Evolutionary conservation across 73 alveolate genomes (phyloP).

Genomic region (Paramecium bursaria): DNA sequence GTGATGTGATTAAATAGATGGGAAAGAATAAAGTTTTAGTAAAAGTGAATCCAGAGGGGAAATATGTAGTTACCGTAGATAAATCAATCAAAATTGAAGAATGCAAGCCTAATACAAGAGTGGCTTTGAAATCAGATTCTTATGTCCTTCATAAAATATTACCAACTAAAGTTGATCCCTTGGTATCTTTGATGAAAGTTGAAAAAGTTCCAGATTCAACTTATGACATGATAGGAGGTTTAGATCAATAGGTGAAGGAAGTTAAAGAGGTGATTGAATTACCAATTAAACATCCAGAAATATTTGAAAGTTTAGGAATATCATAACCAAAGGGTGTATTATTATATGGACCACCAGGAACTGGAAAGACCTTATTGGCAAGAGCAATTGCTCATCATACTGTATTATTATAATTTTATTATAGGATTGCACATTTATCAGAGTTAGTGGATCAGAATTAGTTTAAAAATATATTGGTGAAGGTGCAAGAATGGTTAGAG

Average conservation of each 20-base stretch:
- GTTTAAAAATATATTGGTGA: constrained; percentile 99
- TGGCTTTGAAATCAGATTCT: constrained; percentile 95
- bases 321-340: constrained; percentile 99
- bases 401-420: constrained; percentile 50
- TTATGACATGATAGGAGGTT: constrained; percentile 97
- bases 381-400: constrained; percentile 99
- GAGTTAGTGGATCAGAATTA: constrained; percentile 99
- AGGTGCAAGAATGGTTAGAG: constrained; percentile 99
- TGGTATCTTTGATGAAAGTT: constrained; percentile 98
- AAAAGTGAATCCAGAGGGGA: constrained; percentile 94
- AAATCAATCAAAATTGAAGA: constrained; percentile 95
- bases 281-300: constrained; percentile 99
- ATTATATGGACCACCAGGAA: constrained; percentile 98
- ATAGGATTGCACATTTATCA: constrained; percentile 84
- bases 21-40: constrained; percentile 83
- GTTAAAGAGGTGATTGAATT: constrained; percentile 98
- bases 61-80: constrained; percentile 97
- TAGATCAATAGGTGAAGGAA: constrained; percentile 85
- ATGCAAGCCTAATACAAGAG: constrained; percentile 81
- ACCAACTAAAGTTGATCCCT: constrained; percentile 98
- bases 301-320: constrained; percentile 97
- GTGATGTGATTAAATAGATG: constrained; percentile 98
- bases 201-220: constrained; percentile 99
- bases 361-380: constrained; percentile 99
- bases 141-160: constrained; percentile 94